phyloP scores from a whole-genome alignment of 345 rosid genomes.

The Linum usitatissimum region DNA sequence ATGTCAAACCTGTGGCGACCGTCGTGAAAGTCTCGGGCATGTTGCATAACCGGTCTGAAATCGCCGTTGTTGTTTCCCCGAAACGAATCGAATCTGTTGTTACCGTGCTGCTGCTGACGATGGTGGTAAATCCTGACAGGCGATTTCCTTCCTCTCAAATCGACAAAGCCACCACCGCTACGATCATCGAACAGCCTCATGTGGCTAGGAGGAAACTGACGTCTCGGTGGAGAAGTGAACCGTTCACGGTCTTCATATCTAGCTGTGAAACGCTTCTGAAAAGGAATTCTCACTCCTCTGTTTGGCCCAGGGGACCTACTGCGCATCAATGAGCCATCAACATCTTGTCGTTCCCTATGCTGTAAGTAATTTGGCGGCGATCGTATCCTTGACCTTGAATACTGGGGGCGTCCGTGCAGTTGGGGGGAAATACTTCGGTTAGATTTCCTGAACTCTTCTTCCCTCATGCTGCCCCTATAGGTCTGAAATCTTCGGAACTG shows the following conservation, averaged over 20 bases:
- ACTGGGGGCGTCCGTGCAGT: constrained; percentile 21
- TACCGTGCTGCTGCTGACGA: constrained; percentile 9
- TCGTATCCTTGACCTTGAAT: constrained; percentile 42
- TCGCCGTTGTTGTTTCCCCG: constrained; percentile 6
- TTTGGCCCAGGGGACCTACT: constrained; percentile 38
- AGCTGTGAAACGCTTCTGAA: constrained; percentile 29
- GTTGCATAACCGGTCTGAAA: constrained; percentile 18
- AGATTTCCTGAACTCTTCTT: constrained; percentile 25
- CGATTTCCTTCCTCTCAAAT: constrained; percentile 30
- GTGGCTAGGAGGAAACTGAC: constrained; percentile 25
- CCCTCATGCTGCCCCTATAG: constrained; percentile 16
- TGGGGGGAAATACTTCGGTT: constrained; percentile 36
- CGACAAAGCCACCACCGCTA: constrained; percentile 18
- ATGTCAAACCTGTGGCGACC: constrained; percentile 23
- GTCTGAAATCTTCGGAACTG: constrained; percentile 29
- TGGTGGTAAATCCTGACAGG: constrained; percentile 24
- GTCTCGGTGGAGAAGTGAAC: constrained; percentile 27
- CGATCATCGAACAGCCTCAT: constrained; percentile 31
- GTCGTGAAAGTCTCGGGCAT: constrained; percentile 19
- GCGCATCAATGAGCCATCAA: constrained; percentile 24
- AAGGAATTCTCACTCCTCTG: constrained; percentile 28
- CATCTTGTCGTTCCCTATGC: constrained; percentile 19
- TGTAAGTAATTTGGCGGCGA: constrained; percentile 26
- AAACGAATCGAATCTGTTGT: constrained; percentile 24
- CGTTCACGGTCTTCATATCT: constrained; percentile 21